Evolutionary conservation across 225 moss, liverwort and hornwort genomes (phyloP), one percentile per base, ranked within the genome.

Genomic region (Physcomitrellopsis africana): DNA sequence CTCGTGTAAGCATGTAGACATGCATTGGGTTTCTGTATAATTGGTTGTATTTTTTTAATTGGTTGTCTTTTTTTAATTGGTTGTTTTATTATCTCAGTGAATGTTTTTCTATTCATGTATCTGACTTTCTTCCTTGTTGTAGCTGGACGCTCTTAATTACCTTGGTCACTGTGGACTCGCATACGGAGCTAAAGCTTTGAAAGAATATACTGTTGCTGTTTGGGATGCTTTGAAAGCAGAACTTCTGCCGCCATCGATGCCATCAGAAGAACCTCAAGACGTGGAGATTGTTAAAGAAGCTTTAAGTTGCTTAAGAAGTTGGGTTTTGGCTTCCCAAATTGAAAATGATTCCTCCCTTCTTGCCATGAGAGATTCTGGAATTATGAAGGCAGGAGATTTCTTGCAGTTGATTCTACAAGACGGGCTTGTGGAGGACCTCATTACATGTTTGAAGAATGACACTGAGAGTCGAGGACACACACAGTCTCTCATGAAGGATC

Each of bases 91-190:
- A 27, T 44, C 44, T n/a, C 56, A 43, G 16, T 55, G 60, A 53
- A 51, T 77, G 6, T 11, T 43, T 18, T 58, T 46, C 23, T 48
- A 49, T 18, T 44, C 26, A 20, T 19, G 55, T 24, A 13, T 67
- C 43, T 82, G 58, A 70, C 59, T 65, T 63, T 16, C 27, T 58
- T 60, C 29, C 63, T 77, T 70, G 58, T 75, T 87, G 76, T 80
- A 92, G 95, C 62, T 91, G 81, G 95, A 95, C 76, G 85, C 95
- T 24, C 79, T 95, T 51, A 87, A 73, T 62, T 92, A 85, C 80
- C 85, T 95, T 44, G 85, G 88, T n/a, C 66, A 77, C 47, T 92
- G 92, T 77, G 87, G 86, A 49, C 79, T 86, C 18, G 65, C 75
- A n/a, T 92, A 80, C 70, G 89, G 89, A 68, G 80, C 86, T 51